phyloP scores from a whole-genome alignment of 139 green algal genomes.

The Tetradesmus lagerheimii region DNA sequence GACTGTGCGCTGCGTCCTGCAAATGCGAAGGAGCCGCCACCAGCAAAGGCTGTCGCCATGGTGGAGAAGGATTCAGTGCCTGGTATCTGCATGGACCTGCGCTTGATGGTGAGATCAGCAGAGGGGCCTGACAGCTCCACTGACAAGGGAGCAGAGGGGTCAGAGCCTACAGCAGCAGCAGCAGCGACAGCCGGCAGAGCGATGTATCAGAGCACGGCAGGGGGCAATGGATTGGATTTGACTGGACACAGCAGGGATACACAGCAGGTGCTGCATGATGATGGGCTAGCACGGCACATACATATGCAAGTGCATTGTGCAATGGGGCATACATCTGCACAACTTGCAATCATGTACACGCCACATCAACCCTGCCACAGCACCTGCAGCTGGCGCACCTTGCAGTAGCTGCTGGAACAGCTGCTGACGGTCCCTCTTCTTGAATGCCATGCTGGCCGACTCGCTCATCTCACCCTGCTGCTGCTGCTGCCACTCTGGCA shows the following conservation, averaged over 20 bases:
- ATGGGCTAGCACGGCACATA: no score
- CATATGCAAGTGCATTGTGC: no score
- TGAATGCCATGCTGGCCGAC: neutral
- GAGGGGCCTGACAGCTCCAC: constrained; percentile 39
- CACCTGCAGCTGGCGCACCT: neutral
- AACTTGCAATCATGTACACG: no score
- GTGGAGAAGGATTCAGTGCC: neutral
- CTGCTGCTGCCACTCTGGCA: constrained; percentile 17
- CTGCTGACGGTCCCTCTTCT: constrained; percentile 20
- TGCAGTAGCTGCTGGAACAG: constrained; percentile 1
- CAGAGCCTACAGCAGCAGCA: neutral
- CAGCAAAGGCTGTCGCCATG: constrained; percentile 14
- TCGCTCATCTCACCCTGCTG: constrained; percentile 1
- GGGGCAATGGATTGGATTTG: no score
- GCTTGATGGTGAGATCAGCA: constrained; percentile 26
- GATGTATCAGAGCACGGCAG: neutral
- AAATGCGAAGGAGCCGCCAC: neutral
- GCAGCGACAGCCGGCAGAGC: neutral
- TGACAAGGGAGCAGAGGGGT: neutral
- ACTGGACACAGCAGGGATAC: neutral
- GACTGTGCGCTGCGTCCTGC: neutral
- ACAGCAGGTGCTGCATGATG: neutral
- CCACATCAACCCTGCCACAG: no score
- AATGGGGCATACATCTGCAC: no score
- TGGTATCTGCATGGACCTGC: constrained; percentile 5